Conservation (phyloP, 2,329 filamentous ascomycete genomes). For the Penicillium freii region DNA sequence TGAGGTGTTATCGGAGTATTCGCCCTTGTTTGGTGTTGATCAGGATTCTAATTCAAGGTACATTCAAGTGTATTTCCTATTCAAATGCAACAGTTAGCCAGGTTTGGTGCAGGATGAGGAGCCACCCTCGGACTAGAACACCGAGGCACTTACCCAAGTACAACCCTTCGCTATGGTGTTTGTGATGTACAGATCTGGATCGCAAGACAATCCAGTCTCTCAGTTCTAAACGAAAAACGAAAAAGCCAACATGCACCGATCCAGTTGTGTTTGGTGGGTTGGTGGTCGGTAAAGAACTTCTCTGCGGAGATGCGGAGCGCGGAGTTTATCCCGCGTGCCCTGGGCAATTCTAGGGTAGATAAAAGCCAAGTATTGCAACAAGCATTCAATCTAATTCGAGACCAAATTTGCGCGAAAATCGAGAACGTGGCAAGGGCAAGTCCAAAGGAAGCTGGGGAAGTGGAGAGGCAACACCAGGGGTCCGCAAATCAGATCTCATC, state of each 20-base stretch:
- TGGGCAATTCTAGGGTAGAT: background rate
- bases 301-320: slow-evolving; percentile 7
- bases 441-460: slow-evolving; percentile 5
- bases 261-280: background rate
- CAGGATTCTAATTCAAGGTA: background rate
- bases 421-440: slow-evolving; percentile 5
- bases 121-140: background rate
- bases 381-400: background rate
- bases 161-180: background rate
- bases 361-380: background rate
- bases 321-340: slow-evolving; percentile 4
- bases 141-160: background rate
- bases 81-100: background rate
- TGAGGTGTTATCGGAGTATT: background rate
- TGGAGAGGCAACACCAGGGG: slow-evolving; percentile 1
- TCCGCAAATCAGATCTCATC: slow-evolving; percentile 5
- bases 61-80: background rate
- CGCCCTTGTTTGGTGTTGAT: background rate
- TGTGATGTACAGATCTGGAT: background rate
- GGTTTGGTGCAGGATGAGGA: background rate
- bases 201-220: background rate
- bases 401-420: background rate
- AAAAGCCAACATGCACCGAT: background rate
- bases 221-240: background rate
- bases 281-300: slow-evolving; percentile 5